Conservation (phyloP, 192 early-diverging fungal species). For the Coemansia sp. region DNA sequence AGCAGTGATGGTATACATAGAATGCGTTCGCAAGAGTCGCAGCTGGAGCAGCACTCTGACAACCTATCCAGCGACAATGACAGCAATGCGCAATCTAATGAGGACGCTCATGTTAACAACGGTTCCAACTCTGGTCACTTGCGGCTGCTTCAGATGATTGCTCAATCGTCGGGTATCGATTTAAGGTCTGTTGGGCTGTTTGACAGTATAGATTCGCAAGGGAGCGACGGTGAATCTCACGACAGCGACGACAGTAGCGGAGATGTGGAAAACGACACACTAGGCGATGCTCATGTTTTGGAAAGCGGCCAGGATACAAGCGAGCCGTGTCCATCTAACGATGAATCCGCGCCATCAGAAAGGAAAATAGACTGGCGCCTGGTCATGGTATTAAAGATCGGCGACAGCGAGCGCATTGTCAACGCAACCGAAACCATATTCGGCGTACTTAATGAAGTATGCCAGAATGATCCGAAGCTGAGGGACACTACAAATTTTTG, state of each 20-base stretch:
- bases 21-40: conserved; percentile 14
- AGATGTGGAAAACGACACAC: not conserved
- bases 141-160: conserved; percentile 45
- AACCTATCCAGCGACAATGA: not conserved
- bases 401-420: conserved; percentile 12
- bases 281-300: not conserved
- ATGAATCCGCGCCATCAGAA: not conserved
- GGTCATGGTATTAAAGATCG: conserved; percentile 19
- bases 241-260: not conserved
- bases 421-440: conserved; percentile 32
- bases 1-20: conserved; percentile 1
- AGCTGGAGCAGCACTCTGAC: conserved; percentile 6
- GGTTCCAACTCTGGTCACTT: conserved; percentile 11
- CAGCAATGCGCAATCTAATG: not conserved
- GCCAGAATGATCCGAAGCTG: conserved; percentile 23
- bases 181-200: conserved; percentile 28
- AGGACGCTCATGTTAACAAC: not conserved
- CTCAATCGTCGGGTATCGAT: conserved; percentile 41
- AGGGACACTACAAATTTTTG: conserved; percentile 15
- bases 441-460: conserved; percentile 13
- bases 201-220: conserved; percentile 22
- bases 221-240: conserved; percentile 9
- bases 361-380: conserved; percentile 22
- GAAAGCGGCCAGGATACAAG: conserved; percentile 18
- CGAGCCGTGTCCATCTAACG: too few relatives aligned